Base-by-base conservation (phyloP, 1,139 yeast genomes). In the Geotrichum europaeum region DNA sequence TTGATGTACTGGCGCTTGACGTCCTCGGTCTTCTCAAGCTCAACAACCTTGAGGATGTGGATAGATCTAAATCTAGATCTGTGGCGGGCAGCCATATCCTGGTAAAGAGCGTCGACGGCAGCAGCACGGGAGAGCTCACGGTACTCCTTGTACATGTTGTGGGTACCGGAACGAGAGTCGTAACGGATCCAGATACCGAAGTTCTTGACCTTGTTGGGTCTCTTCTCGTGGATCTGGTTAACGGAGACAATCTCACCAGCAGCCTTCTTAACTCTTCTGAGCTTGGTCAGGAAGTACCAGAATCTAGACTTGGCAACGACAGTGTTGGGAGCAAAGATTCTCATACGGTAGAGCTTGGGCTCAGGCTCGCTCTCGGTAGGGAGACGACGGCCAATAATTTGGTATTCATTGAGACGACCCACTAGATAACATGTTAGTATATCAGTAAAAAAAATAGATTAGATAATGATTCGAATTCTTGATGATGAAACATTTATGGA, bases 131-230 rank as follows among this genome's bases (percentile, higher is more conserved):
- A 83, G 75, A 92, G 96, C 76, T 94, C 99, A 84, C 99, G 92
- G 95, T 91, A 90, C 86, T 94, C 99, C 86, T 90, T 94, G 97
- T 94, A 94, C 98, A 94, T 94, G 96, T 94, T 94, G 96, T 95
- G 99, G 78, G 96, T 91, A 84, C 99, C 99, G 73, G 99, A 95
- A 87, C 99, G 95, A 73, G 99, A 94, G 80, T 95, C 99, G 90
- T 95, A 94, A 86, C 99, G 92, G 80, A 94, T 87, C 99, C 99
- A 94, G 84, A 95, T 81, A 85, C 98, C 99, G 79, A 91, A 94
- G 90, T 92, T 94, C 94, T 94, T 94, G 78, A 94, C 98, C 86
- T 90, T 92, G 83, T 96, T 89, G 82, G 99, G 99, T 85, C 84
- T 90, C 79, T 92, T 84, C 84, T 94, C 99, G 78, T 87, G 78